Percentiles rank a stretch among this genome's conserved stretches.
Evolutionary conservation across 2,329 filamentous ascomycete species (phyloP).

Genomic region (Arachnomyces sp.): DNA sequence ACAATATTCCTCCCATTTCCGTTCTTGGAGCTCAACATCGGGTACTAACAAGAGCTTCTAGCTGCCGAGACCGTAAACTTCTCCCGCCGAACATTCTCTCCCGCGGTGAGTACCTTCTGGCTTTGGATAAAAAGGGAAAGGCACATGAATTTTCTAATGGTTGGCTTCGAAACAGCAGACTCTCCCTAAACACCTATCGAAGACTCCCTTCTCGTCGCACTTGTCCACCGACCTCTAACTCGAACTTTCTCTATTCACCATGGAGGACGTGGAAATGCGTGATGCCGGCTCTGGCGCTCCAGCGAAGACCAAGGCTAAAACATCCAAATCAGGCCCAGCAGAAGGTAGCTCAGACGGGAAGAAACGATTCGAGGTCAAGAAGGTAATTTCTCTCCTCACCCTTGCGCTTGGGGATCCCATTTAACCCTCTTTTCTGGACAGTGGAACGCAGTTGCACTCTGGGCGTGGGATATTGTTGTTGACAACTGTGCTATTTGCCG

Average conservation of each 20-base stretch:
- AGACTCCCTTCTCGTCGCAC: neutral
- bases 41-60: no score
- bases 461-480: slow-evolving; percentile 99
- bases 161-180: no score
- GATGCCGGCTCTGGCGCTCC: slow-evolving; percentile 57
- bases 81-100: no score
- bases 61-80: no score
- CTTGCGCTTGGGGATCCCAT: slow-evolving; percentile 4
- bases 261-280: slow-evolving; percentile 97
- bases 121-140: no score
- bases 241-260: slow-evolving; percentile 29
- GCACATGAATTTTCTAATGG: no score
- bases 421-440: slow-evolving; percentile 31
- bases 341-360: slow-evolving; percentile 56
- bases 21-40: no score
- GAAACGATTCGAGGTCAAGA: slow-evolving; percentile 98
- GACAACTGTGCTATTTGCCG: slow-evolving; percentile 99
- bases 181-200: no score
- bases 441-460: slow-evolving; percentile 98
- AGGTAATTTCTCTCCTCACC: slow-evolving; percentile 49
- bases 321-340: slow-evolving; percentile 42
- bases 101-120: no score
- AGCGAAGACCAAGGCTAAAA: slow-evolving; percentile 52
- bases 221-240: slow-evolving; percentile 18
- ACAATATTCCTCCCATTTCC: no score